A percentile compares a stretch with the other conserved stretches of the same genome.
Conservation (phyloP, 192 early-diverging fungal species). For the Podila epicladia region DNA sequence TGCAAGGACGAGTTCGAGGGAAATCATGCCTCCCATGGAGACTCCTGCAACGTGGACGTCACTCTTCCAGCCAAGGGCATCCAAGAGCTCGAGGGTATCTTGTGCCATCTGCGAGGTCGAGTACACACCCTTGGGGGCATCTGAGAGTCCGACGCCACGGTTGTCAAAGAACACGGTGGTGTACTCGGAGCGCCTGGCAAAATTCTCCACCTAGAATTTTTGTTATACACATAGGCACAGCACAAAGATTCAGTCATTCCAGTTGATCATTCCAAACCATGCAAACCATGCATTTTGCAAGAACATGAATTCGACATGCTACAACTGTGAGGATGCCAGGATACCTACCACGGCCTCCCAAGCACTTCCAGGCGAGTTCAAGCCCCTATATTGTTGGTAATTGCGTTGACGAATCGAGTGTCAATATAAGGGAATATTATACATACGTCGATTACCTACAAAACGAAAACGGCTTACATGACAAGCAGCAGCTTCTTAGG, state of each 20-base stretch:
- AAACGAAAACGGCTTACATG: conserved; percentile 47
- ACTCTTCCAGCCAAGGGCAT: conserved; percentile 76
- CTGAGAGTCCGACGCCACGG: conserved; percentile 77
- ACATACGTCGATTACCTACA: too few species aligned
- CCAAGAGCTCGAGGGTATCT: conserved; percentile 75
- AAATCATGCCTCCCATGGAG: conserved; percentile 90
- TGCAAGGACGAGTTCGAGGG: conserved; percentile 72
- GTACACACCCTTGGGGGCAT: conserved; percentile 64
- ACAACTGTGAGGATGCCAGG: too few species aligned
- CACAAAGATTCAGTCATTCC: neutral
- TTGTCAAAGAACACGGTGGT: conserved; percentile 87
- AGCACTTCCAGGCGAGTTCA: conserved; percentile 27
- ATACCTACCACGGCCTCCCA: conserved; percentile 36
- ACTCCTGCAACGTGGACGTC: conserved; percentile 83
- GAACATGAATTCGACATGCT: too few species aligned
- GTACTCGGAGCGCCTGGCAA: conserved; percentile 72
- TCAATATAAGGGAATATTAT: too few species aligned
- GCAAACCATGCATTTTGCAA: neutral
- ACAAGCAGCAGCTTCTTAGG: conserved; percentile 76
- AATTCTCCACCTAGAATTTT: conserved; percentile 65
- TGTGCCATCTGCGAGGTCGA: conserved; percentile 81
- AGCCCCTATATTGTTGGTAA: conserved; percentile 51
- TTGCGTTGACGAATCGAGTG: too few species aligned
- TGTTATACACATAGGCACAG: too few species aligned
- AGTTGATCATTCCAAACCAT: neutral